phyloP scores from a whole-genome alignment of 257 asterid species.

The Plantago elongata region DNA sequence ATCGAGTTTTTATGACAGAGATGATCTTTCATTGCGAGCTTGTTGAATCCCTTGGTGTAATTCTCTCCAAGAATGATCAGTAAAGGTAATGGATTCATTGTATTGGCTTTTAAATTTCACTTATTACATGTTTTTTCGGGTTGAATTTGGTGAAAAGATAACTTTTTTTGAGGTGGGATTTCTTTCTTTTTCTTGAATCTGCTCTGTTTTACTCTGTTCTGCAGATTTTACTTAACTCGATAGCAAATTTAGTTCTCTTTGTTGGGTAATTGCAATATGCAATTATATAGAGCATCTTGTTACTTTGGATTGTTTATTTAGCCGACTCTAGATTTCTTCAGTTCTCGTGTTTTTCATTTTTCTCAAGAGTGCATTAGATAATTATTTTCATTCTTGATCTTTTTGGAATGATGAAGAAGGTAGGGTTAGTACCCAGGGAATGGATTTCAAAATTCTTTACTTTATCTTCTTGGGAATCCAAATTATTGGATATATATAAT shows the following conservation, averaged over 20 bases:
- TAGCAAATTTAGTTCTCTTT: neutral
- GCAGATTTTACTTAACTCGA: neutral
- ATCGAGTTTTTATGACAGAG: neutral
- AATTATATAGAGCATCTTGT: too few species aligned
- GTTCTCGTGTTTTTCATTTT: neutral
- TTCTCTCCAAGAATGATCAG: neutral
- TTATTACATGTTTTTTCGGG: neutral
- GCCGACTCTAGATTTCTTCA: too few species aligned
- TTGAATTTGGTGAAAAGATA: constrained; percentile 10
- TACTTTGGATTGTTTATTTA: neutral
- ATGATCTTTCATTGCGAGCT: neutral
- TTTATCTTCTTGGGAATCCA: neutral
- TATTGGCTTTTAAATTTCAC: neutral
- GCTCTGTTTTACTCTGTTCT: neutral
- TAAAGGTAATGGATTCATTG: neutral
- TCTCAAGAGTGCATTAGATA: neutral
- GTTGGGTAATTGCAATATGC: too few species aligned
- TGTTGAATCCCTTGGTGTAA: constrained; percentile 12
- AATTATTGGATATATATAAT: too few species aligned
- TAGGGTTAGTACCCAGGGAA: too few species aligned
- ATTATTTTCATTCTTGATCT: too few species aligned
- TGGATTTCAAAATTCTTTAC: too few species aligned
- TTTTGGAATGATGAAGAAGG: too few species aligned
- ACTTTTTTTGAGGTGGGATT: constrained; percentile 19
- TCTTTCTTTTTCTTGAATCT: neutral